Base-by-base conservation (phyloP, 2,329 filamentous ascomycete genomes). In the Hypoxylon sp. region DNA sequence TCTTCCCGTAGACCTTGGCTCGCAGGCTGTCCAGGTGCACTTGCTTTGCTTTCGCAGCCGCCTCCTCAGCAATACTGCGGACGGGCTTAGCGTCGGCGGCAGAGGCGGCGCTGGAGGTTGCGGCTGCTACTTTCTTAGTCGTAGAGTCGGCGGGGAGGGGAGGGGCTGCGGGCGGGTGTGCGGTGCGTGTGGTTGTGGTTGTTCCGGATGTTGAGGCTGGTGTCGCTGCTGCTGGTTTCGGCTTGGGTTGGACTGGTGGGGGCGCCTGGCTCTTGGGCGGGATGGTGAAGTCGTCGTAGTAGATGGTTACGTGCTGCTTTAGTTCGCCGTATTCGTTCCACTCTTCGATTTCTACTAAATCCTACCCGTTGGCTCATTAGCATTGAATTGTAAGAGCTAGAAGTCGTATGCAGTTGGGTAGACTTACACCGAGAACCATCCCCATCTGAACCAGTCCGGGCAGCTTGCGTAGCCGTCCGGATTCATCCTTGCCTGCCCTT, bases 281-380 rank as follows among this genome's bases (percentile, higher is more conserved):
- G 72, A 88, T 87, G 52, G 87, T 89, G 74, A 82, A 83, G 72
- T 89, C 87, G 81, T 90, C 87, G 78, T 87, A 87, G 80, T 86
- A 88, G 73, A 91, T 87, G 67, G 85, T 89, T 74, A 98, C 89
- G 75, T 95, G 91, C 80, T 95, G 89, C 80, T 94, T 93, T 68
- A 99, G 87, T 82, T 98, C 95, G 80, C 94, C 94, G 80, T 97
- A 98, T 80, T 99, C 96, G 83, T 99, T 99, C 96, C 95, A 98
- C 79, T 99, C 96, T 81, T 99, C 96, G 70, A 98, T 89, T 80
- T 98, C 91, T 70, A 95, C 91, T 53, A 98, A 86, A 79, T 98
- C 96, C 94, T 98, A 57, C 21, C 45, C 13, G 34, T 2, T 13
- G 19, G 9, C n/a, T 5, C 34, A 21, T 70, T 50, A 70, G 67